phyloP scores from a whole-genome alignment of 1,284 basidiomycete species.

The Tilletia caries region DNA sequence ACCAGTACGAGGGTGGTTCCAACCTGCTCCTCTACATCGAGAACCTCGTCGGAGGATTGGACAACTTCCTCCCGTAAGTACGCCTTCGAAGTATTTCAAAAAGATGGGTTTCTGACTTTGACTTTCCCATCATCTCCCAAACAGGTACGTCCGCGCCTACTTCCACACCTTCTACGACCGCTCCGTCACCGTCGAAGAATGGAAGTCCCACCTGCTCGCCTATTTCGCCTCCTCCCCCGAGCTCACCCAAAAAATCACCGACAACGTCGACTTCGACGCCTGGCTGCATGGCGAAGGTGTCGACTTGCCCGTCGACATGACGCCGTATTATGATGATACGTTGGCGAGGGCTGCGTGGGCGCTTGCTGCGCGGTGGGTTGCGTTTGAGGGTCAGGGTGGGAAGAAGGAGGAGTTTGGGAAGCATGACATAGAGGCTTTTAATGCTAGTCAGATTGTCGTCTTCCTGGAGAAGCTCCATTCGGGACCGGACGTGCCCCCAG shows the following conservation, averaged over 20 bases:
- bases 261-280: constrained; percentile 68
- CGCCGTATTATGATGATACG: constrained; percentile 68
- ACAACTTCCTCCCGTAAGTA: constrained; percentile 58
- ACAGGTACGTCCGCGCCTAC: constrained; percentile 64
- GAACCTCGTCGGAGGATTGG: constrained; percentile 76
- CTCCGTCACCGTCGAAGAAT: constrained; percentile 81
- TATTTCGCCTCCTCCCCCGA: constrained; percentile 62
- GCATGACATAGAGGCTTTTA: constrained; percentile 31
- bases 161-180: constrained; percentile 63
- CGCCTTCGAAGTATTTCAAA: not conserved
- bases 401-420: constrained; percentile 18
- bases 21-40: constrained; percentile 70
- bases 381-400: not conserved
- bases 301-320: constrained; percentile 72
- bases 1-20: constrained; percentile 72
- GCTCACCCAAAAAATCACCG: constrained; percentile 58
- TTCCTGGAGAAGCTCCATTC: constrained; percentile 58
- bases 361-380: constrained; percentile 75
- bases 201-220: constrained; percentile 82
- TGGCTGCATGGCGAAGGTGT: constrained; percentile 82
- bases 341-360: constrained; percentile 66
- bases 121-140: constrained; percentile 55
- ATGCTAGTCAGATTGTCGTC: constrained; percentile 55
- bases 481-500: constrained; percentile 47
- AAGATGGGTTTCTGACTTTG: not conserved